These are phyloP conservation scores for Kodamaea ohmeri DNA, from an alignment of 1,139 yeast genomes.

Conservation along the genomic window DNA sequence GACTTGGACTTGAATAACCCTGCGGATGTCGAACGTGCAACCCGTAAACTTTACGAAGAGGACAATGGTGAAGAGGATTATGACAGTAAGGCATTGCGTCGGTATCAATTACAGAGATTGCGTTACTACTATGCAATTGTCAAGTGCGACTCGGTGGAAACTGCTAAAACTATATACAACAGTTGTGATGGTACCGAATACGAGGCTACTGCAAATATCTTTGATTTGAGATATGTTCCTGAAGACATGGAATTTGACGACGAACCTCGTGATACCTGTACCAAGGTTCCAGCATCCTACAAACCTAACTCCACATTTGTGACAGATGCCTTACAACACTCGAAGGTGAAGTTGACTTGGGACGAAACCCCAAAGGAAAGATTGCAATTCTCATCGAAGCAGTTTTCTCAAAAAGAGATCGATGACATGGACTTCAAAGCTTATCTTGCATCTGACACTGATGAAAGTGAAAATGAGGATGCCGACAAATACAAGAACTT, in stretches of 20 bases:
- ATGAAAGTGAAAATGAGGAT: conserved; percentile 45
- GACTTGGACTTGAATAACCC: conserved; percentile 45
- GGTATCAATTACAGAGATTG: conserved; percentile 82
- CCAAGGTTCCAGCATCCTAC: conserved; percentile 70
- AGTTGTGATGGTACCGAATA: conserved; percentile 94
- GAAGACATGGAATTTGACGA: conserved; percentile 85
- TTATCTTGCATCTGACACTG: conserved; percentile 87
- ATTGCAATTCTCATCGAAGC: conserved; percentile 70
- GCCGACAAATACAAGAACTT: conserved; percentile 63
- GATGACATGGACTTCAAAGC: conserved; percentile 98
- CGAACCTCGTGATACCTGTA: conserved; percentile 71
- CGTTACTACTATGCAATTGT: conserved; percentile 95
- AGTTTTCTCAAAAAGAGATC: conserved; percentile 84
- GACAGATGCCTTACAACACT: conserved; percentile 91
- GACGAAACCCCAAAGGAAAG: conserved; percentile 97
- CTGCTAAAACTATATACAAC: conserved; percentile 75
- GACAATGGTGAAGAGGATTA: conserved; percentile 71
- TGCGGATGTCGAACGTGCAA: conserved; percentile 49
- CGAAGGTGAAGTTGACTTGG: conserved; percentile 93
- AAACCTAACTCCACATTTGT: conserved; percentile 77
- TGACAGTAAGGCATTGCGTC: conserved; percentile 60
- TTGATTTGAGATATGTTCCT: conserved; percentile 90
- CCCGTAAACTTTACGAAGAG: conserved; percentile 66
- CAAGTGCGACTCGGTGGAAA: conserved; percentile 67
- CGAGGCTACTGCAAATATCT: conserved; percentile 92